A percentile compares a stretch with the other conserved stretches of the same genome.
Conservation (phyloP, 106 monocot genomes). For the Chionographis japonica region DNA sequence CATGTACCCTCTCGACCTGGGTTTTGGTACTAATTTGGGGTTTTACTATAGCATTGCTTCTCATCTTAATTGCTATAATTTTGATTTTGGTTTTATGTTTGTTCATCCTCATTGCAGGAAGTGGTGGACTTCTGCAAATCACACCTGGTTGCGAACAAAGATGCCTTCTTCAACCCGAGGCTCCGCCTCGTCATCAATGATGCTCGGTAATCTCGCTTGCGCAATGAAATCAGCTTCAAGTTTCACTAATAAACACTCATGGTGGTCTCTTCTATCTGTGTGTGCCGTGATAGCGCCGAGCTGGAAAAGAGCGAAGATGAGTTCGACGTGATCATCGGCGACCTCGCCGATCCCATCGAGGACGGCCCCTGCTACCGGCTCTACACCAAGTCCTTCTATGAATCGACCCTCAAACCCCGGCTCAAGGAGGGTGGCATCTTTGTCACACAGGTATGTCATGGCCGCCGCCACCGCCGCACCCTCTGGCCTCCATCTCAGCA, state of each 20-base stretch:
- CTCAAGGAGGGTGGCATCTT: constrained; percentile 43
- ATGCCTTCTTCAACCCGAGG: constrained; percentile 33
- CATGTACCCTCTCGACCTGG: too few relatives aligned
- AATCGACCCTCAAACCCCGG: constrained; percentile 22
- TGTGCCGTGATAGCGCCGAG: constrained; percentile 17
- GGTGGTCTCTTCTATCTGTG: too few relatives aligned
- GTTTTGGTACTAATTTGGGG: too few relatives aligned
- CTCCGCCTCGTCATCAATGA: constrained; percentile 42
- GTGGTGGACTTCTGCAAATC: constrained; percentile 52
- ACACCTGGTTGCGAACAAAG: constrained; percentile 26
- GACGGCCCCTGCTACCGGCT: constrained; percentile 44
- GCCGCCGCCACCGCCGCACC: neutral
- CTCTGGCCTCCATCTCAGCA: neutral
- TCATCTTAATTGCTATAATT: too few relatives aligned
- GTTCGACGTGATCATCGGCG: constrained; percentile 46
- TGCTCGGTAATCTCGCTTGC: constrained; percentile 20
- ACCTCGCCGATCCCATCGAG: constrained; percentile 54
- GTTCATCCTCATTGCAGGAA: constrained; percentile 16
- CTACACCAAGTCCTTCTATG: constrained; percentile 58
- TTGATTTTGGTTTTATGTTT: too few relatives aligned
- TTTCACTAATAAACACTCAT: too few relatives aligned
- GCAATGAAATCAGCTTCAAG: too few relatives aligned
- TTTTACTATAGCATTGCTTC: too few relatives aligned
- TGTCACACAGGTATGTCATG: constrained; percentile 33
- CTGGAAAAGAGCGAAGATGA: constrained; percentile 23